phyloP scores from a whole-genome alignment of 2,329 filamentous ascomycete genomes.

The Diaporthe velutina region DNA sequence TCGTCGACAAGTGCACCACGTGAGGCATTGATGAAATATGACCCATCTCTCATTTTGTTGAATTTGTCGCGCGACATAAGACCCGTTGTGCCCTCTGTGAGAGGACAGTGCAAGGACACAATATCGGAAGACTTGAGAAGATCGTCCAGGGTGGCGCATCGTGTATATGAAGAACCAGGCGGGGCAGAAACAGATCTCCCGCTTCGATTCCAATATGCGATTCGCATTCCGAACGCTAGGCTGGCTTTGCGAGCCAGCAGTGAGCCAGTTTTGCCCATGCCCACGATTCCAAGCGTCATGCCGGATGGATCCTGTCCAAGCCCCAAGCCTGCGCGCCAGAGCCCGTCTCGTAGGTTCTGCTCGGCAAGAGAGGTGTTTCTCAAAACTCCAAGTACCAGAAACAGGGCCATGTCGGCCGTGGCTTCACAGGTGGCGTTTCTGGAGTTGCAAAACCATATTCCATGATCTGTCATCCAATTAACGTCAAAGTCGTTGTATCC shows the following conservation, averaged over 20 bases:
- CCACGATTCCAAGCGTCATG: slow-evolving; percentile 65
- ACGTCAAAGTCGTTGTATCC: slow-evolving; percentile 35
- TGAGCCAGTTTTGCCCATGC: slow-evolving; percentile 67
- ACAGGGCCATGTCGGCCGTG: slow-evolving; percentile 31
- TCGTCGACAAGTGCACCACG: slow-evolving; percentile 64
- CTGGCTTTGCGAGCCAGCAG: slow-evolving; percentile 47
- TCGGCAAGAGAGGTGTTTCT: slow-evolving; percentile 24
- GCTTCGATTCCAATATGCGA: slow-evolving; percentile 28
- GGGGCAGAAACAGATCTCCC: slow-evolving; percentile 56
- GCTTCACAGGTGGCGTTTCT: slow-evolving; percentile 21
- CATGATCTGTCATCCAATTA: slow-evolving; percentile 22
- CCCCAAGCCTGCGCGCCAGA: slow-evolving; percentile 46
- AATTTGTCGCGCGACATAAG: slow-evolving; percentile 63
- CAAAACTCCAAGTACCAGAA: slow-evolving; percentile 19
- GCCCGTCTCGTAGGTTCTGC: slow-evolving; percentile 3
- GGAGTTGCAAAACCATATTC: slow-evolving; percentile 33
- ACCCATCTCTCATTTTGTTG: slow-evolving; percentile 61
- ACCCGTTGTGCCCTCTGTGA: slow-evolving; percentile 61
- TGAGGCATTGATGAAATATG: slow-evolving; percentile 64
- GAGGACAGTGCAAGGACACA: slow-evolving; percentile 62
- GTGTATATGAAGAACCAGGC: slow-evolving; percentile 56
- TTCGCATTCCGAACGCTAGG: slow-evolving; percentile 20
- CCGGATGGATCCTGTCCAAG: slow-evolving; percentile 66
- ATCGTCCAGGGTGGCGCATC: slow-evolving; percentile 61
- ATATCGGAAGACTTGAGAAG: slow-evolving; percentile 64